A percentile compares a stretch with the other conserved stretches of the same genome.
Conservation (phyloP, 1,139 yeast species). For the Nadsonia commutata region DNA sequence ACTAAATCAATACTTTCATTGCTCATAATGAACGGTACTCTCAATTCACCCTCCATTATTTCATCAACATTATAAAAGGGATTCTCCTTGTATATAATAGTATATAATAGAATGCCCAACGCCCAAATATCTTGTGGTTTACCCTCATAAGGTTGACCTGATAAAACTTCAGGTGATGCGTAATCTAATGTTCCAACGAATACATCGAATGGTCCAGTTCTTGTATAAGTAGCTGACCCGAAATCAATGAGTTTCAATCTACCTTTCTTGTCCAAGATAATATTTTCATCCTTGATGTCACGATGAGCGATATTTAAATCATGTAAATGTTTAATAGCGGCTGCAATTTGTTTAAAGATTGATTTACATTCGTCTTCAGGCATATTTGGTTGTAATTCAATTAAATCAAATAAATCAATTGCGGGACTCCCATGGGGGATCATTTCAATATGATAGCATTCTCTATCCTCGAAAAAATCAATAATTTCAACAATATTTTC, state of each 20-base stretch:
- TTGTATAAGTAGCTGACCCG: slow-evolving; percentile 84
- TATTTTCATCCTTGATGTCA: slow-evolving; percentile 89
- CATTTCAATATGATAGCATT: slow-evolving; percentile 78
- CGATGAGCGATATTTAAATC: slow-evolving; percentile 80
- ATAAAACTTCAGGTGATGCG: slow-evolving; percentile 90
- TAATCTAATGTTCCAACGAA: slow-evolving; percentile 95
- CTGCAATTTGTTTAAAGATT: slow-evolving; percentile 65
- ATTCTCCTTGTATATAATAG: slow-evolving; percentile 83
- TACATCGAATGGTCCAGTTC: slow-evolving; percentile 89
- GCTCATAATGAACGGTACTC: slow-evolving; percentile 50
- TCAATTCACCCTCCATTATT: slow-evolving; percentile 76
- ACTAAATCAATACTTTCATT: slow-evolving; percentile 43
- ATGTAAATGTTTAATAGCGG: slow-evolving; percentile 71
- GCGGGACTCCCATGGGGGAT: slow-evolving; percentile 84
- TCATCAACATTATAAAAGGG: slow-evolving; percentile 94
- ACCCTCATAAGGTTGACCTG: slow-evolving; percentile 81
- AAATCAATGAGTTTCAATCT: slow-evolving; percentile 75
- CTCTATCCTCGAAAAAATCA: slow-evolving; percentile 85
- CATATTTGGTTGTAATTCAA: slow-evolving; percentile 73
- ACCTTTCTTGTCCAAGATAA: slow-evolving; percentile 51
- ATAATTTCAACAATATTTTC: slow-evolving; percentile 72
- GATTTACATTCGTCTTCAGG: slow-evolving; percentile 58
- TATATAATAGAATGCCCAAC: slow-evolving; percentile 74
- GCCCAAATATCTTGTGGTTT: slow-evolving; percentile 97
- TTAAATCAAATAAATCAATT: slow-evolving; percentile 79